Evolutionary conservation across 805 yeast genomes (phyloP).

Genomic region (Barnettozyma wickerhamii): DNA sequence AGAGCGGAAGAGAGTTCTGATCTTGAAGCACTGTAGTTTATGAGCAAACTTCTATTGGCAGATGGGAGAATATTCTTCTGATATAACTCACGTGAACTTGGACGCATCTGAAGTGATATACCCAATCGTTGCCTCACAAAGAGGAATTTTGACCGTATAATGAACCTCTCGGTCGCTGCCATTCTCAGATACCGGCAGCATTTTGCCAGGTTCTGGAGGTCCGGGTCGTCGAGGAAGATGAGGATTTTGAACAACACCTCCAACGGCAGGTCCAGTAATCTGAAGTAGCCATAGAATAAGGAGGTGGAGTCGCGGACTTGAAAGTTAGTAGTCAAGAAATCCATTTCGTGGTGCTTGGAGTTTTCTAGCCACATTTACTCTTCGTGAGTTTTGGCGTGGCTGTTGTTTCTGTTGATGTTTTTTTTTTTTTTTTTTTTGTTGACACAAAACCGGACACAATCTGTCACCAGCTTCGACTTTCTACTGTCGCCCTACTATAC

Average conservation of each 20-base stretch:
- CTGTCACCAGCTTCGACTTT: too few relatives aligned
- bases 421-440: too few relatives aligned
- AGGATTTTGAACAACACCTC: constrained; percentile 21
- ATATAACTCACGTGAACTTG: constrained; percentile 11
- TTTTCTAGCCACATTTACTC: too few relatives aligned
- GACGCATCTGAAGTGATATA: constrained; percentile 15
- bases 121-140: constrained; percentile 20
- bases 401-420: too few relatives aligned
- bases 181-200: constrained; percentile 18
- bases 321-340: constrained; percentile 23
- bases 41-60: neutral
- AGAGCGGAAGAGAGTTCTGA: constrained; percentile 5
- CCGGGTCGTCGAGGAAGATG: constrained; percentile 23
- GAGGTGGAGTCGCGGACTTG: constrained; percentile 7
- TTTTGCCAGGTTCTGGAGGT: constrained; percentile 12
- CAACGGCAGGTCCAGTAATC: constrained; percentile 22
- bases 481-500: too few relatives aligned
- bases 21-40: constrained; percentile 8
- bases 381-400: too few relatives aligned
- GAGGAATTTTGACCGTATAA: constrained; percentile 18
- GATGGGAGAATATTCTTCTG: constrained; percentile 19
- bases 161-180: constrained; percentile 20
- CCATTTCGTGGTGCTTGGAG: too few relatives aligned
- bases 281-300: constrained; percentile 15
- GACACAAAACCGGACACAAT: too few relatives aligned